Evolutionary conservation across 441 rosid genomes (phyloP).

Genomic region (Isatis lusitanica): DNA sequence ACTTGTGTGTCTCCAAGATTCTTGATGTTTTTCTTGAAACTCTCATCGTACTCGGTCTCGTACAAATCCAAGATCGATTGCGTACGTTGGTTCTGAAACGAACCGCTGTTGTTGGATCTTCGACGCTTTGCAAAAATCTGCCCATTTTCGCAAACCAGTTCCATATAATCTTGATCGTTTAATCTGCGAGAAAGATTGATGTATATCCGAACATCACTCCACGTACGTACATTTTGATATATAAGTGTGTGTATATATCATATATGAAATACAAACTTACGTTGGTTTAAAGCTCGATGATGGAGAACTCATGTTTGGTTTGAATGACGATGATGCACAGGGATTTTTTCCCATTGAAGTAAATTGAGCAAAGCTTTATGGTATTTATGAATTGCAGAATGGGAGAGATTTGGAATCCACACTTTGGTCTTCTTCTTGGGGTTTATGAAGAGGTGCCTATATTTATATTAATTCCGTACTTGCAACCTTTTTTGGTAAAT

Average conservation of each 20-base stretch:
- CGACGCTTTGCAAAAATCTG: conserved; percentile 31
- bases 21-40: conserved; percentile 26
- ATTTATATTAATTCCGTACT: conserved; percentile 1
- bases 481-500: background rate
- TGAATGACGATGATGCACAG: conserved; percentile 16
- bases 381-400: background rate
- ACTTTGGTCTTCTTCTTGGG: conserved; percentile 13
- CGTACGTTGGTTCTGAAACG: conserved; percentile 16
- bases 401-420: conserved; percentile 9
- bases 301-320: conserved; percentile 27
- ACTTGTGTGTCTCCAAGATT: conserved; percentile 36
- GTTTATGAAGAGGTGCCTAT: conserved; percentile 2
- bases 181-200: conserved; percentile 38
- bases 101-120: conserved; percentile 10
- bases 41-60: conserved; percentile 27
- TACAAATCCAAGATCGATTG: conserved; percentile 32
- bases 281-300: conserved; percentile 30
- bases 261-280: conserved; percentile 14
- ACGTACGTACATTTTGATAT: background rate
- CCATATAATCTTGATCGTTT: conserved; percentile 35
- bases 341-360: conserved; percentile 14
- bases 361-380: background rate
- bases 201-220: background rate
- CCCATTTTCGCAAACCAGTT: conserved; percentile 42
- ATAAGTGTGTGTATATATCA: background rate